Percentiles rank a stretch among this genome's conserved stretches.
These are phyloP conservation scores for Exophiala alcalophila DNA, from an alignment of 2,329 filamentous ascomycete genomes.

Conservation along the genomic window DNA sequence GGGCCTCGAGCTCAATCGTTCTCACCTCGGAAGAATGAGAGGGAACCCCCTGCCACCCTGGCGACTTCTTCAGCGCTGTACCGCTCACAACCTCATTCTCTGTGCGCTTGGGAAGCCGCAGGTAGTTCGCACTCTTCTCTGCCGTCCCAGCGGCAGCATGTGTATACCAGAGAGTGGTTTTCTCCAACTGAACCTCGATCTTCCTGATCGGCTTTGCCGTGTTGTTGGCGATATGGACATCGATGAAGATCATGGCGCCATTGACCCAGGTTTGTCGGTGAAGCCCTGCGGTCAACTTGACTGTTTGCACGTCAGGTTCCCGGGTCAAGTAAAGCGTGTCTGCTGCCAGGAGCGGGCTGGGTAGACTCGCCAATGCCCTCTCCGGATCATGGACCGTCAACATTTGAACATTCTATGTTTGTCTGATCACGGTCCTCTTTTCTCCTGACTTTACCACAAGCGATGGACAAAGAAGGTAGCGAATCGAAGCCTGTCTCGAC, in stretches of 20 bases:
- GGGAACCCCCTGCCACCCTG: slow-evolving; percentile 48
- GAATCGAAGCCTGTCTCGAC: slow-evolving; percentile 51
- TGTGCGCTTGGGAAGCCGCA: slow-evolving; percentile 53
- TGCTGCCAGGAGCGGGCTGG: slow-evolving; percentile 35
- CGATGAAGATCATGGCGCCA: slow-evolving; percentile 54
- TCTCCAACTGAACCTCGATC: slow-evolving; percentile 53
- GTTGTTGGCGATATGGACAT: slow-evolving; percentile 53
- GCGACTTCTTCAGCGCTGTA: slow-evolving; percentile 43
- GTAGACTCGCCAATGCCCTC: slow-evolving; percentile 53
- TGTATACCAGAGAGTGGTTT: slow-evolving; percentile 30
- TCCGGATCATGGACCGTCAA: slow-evolving; percentile 57
- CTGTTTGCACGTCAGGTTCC: slow-evolving; percentile 41
- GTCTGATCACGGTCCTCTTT: slow-evolving; percentile 50
- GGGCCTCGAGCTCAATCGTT: slow-evolving; percentile 10
- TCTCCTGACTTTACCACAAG: slow-evolving; percentile 47
- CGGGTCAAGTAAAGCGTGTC: slow-evolving; percentile 48
- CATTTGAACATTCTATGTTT: slow-evolving; percentile 50
- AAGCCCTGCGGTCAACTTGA: slow-evolving; percentile 52
- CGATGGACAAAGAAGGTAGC: slow-evolving; percentile 50
- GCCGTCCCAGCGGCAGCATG: slow-evolving; percentile 49
- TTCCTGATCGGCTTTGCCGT: slow-evolving; percentile 47
- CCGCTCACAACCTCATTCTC: slow-evolving; percentile 49
- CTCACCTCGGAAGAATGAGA: slow-evolving; percentile 25
- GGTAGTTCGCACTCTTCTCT: slow-evolving; percentile 50
- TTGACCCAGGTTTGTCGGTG: slow-evolving; percentile 60